Evolutionary conservation across 768 basidiomycete genomes (phyloP).

Genomic region (Brasilioporus rufonigricans): DNA sequence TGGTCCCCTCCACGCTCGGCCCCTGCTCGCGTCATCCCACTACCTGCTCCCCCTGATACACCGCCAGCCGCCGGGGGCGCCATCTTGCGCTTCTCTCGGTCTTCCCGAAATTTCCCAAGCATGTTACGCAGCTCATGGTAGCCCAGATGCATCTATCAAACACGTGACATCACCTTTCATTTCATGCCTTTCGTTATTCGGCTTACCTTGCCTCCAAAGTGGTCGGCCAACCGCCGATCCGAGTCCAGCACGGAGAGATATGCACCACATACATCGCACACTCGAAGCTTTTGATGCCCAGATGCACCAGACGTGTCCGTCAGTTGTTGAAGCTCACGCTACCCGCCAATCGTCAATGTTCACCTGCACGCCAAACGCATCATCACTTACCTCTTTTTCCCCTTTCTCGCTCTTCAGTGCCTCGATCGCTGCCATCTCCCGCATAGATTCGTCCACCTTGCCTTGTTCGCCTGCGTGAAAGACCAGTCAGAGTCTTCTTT

Average conservation of each 20-base stretch:
- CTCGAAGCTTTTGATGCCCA: slow-evolving; percentile 98
- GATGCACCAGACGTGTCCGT: slow-evolving; percentile 98
- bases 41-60: slow-evolving; percentile 37
- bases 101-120: slow-evolving; percentile 86
- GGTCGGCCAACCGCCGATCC: slow-evolving; percentile 96
- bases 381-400: slow-evolving; percentile 78
- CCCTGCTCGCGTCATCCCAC: slow-evolving; percentile 40
- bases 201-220: slow-evolving; percentile 98
- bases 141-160: slow-evolving; percentile 91
- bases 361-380: slow-evolving; percentile 1
- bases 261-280: slow-evolving; percentile 99
- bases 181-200: slow-evolving; percentile 15
- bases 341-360: slow-evolving; percentile 9
- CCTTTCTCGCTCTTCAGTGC: slow-evolving; percentile 94
- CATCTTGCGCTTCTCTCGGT: slow-evolving; percentile 78
- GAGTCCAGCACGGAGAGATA: slow-evolving; percentile 98
- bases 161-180: slow-evolving; percentile 30
- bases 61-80: slow-evolving; percentile 42
- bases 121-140: slow-evolving; percentile 98
- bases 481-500: not conserved
- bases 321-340: slow-evolving; percentile 93
- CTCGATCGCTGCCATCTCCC: slow-evolving; percentile 96
- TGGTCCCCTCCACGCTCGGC: slow-evolving; percentile 50
- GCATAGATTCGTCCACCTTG: slow-evolving; percentile 99
- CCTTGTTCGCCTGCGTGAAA: slow-evolving; percentile 80